phyloP scores from a whole-genome alignment of 2,329 filamentous ascomycete species.

The Paecilomyces variotii region DNA sequence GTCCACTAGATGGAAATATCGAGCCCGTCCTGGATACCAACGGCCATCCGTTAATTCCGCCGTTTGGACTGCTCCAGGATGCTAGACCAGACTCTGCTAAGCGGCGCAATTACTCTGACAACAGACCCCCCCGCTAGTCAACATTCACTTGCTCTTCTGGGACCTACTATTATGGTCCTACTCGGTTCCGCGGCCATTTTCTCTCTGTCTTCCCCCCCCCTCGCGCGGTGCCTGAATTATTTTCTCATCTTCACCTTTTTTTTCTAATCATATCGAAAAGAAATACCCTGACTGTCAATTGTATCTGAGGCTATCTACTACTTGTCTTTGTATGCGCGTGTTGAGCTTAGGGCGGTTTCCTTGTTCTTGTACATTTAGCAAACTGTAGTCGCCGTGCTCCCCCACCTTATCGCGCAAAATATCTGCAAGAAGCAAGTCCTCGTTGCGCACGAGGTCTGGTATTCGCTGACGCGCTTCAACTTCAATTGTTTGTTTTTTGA shows the following conservation, averaged over 20 bases:
- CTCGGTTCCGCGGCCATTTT: slow-evolving; percentile 4
- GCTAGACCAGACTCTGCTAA: not conserved
- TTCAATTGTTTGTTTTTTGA: slow-evolving; percentile 1
- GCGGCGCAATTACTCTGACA: slow-evolving; percentile 8
- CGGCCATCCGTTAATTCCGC: not conserved
- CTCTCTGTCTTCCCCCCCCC: slow-evolving; percentile 9
- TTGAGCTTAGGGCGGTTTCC: slow-evolving; percentile 10
- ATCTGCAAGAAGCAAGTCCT: not conserved
- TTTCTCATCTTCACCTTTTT: slow-evolving; percentile 9
- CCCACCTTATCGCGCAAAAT: not conserved
- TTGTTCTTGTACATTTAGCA: slow-evolving; percentile 9
- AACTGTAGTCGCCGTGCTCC: not conserved
- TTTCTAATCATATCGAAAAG: not conserved
- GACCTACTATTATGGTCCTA: not conserved
- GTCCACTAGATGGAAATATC: not conserved
- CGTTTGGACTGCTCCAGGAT: not conserved
- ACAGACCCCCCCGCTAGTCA: slow-evolving; percentile 5
- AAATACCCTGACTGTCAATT: not conserved
- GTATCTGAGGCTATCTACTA: not conserved
- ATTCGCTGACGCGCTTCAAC: not conserved
- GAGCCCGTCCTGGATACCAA: not conserved
- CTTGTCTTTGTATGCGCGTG: not conserved
- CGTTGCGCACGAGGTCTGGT: not conserved
- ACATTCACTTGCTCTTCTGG: slow-evolving; percentile 5
- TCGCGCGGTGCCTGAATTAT: slow-evolving; percentile 1